These are phyloP conservation scores for Hirsutella rhossiliensis DNA, from an alignment of 2,329 filamentous ascomycete genomes.

Conservation along the genomic window DNA sequence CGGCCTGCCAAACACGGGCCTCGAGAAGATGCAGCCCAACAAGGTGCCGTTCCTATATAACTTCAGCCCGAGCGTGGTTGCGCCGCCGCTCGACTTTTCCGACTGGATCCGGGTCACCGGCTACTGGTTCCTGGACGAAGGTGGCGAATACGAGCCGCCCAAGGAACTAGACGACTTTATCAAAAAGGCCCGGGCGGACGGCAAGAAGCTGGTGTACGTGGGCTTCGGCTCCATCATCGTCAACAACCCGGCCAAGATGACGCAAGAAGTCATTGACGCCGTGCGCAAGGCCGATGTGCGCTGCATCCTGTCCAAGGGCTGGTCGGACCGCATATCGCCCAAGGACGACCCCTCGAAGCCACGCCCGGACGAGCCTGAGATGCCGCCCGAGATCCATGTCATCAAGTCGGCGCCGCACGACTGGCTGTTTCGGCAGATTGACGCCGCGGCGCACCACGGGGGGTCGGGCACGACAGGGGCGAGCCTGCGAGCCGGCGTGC, in stretches of 20 bases:
- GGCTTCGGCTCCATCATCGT: constrained; percentile 96
- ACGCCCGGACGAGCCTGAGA: constrained; percentile 48
- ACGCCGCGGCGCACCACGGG: constrained; percentile 89
- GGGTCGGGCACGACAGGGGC: constrained; percentile 92
- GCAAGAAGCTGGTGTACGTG: constrained; percentile 90
- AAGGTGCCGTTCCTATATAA: constrained; percentile 99
- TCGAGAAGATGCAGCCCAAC: constrained; percentile 89
- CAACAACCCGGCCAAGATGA: constrained; percentile 76
- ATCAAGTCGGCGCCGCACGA: constrained; percentile 91
- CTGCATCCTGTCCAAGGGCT: constrained; percentile 91
- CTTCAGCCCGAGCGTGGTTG: constrained; percentile 88
- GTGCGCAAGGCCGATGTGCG: constrained; percentile 85
- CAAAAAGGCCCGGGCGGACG: constrained; percentile 62
- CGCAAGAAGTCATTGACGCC: constrained; percentile 83
- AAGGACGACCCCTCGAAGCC: constrained; percentile 32
- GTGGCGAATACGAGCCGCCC: constrained; percentile 57
- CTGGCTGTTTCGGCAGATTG: constrained; percentile 90
- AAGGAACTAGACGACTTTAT: constrained; percentile 72
- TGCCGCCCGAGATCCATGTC: constrained; percentile 69
- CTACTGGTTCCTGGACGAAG: constrained; percentile 94
- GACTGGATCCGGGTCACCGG: constrained; percentile 97
- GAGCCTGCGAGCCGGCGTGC: constrained; percentile 78
- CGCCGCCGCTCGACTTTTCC: constrained; percentile 85
- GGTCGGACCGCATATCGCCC: constrained; percentile 67
- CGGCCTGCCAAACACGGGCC: constrained; percentile 63